Evolutionary conservation across 371 early-diverging fungal genomes (phyloP).

Genomic region (Lichtheimia hyalospora): DNA sequence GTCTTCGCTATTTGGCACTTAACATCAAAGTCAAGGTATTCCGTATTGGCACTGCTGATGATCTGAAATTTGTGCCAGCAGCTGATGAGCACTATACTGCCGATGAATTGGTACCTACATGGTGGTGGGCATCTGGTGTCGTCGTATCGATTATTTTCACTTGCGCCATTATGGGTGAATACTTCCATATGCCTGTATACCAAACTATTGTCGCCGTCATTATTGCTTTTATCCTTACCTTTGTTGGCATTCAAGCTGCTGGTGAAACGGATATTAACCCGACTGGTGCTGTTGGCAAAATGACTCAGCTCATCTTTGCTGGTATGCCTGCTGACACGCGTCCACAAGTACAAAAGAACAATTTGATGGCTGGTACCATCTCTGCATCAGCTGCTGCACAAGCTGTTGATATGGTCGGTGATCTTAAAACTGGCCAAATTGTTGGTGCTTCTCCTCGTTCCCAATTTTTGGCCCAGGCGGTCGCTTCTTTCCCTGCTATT

Average conservation of each 20-base stretch:
- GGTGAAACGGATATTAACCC: constrained; percentile 75
- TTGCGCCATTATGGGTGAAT: constrained; percentile 58
- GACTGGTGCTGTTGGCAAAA: constrained; percentile 60
- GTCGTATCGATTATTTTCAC: constrained; percentile 59
- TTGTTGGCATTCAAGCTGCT: constrained; percentile 68
- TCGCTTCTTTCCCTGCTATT: constrained; percentile 63
- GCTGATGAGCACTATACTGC: constrained; percentile 30
- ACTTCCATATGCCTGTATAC: constrained; percentile 59
- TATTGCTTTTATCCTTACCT: constrained; percentile 67
- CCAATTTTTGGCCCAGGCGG: constrained; percentile 63
- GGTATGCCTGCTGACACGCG: constrained; percentile 47
- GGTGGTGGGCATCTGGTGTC: constrained; percentile 63
- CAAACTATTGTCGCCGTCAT: constrained; percentile 59
- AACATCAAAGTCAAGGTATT: constrained; percentile 1
- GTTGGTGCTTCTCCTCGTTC: constrained; percentile 62
- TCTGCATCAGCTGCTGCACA: constrained; percentile 61
- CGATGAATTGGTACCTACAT: constrained; percentile 59
- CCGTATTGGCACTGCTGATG: not conserved
- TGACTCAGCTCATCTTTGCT: constrained; percentile 62
- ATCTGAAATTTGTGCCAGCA: constrained; percentile 5
- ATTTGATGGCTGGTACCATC: constrained; percentile 64
- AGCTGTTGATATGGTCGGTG: constrained; percentile 67
- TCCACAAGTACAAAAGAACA: constrained; percentile 47
- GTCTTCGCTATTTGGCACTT: not conserved
- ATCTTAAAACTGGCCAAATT: constrained; percentile 66